Evolutionary conservation across 768 basidiomycete species (phyloP).

Genomic region (Tylopilus rubrobrunneus): DNA sequence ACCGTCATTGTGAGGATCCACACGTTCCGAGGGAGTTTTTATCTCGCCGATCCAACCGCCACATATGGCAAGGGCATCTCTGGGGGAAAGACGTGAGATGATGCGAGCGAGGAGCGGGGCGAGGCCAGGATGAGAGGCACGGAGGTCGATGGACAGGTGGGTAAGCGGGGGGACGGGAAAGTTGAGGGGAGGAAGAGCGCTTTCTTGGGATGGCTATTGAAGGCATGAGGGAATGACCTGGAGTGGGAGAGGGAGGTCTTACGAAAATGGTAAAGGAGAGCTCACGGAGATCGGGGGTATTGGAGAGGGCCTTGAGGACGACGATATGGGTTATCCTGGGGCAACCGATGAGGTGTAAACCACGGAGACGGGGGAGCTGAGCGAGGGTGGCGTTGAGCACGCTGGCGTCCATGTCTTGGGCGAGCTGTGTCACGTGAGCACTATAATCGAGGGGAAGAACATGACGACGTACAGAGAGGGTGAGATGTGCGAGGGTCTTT

Average conservation of each 20-base stretch:
- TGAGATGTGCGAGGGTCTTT: slow-evolving; percentile 48
- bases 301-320: slow-evolving; percentile 40
- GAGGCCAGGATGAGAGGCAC: slow-evolving; percentile 27
- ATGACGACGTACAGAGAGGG: slow-evolving; percentile 50
- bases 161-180: slow-evolving; percentile 39
- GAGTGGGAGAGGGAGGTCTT: slow-evolving; percentile 16
- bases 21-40: slow-evolving; percentile 17
- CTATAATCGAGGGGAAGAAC: neutral
- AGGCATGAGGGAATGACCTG: neutral
- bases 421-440: slow-evolving; percentile 39
- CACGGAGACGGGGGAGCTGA: slow-evolving; percentile 50
- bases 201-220: slow-evolving; percentile 14
- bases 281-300: slow-evolving; percentile 55
- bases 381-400: slow-evolving; percentile 46
- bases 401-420: slow-evolving; percentile 48
- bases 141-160: slow-evolving; percentile 52
- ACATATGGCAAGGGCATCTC: slow-evolving; percentile 28
- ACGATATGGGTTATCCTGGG: slow-evolving; percentile 49
- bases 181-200: slow-evolving; percentile 3
- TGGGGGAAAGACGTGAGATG: slow-evolving; percentile 25
- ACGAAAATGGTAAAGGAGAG: slow-evolving; percentile 62
- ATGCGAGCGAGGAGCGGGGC: slow-evolving; percentile 16
- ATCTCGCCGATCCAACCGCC: slow-evolving; percentile 36
- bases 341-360: slow-evolving; percentile 62
- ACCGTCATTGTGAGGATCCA: neutral